These are phyloP conservation scores for Geranium brycei DNA, from an alignment of 345 rosid genomes.

Conservation along the genomic window DNA sequence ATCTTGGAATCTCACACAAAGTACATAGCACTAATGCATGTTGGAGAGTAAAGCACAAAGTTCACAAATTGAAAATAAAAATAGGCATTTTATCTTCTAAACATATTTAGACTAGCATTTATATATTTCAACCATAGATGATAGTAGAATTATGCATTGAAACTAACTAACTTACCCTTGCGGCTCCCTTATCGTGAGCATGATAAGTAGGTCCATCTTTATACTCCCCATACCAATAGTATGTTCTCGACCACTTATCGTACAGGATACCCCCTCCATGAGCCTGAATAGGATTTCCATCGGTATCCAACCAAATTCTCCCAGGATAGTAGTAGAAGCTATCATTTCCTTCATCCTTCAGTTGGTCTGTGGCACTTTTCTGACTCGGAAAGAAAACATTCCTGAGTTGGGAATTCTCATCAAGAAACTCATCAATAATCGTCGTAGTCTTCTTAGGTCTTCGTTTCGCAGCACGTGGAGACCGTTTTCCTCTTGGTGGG, in stretches of 20 bases:
- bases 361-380: constrained; percentile 50
- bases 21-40: neutral
- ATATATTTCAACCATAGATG: neutral
- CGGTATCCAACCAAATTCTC: constrained; percentile 80
- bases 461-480: constrained; percentile 74
- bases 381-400: constrained; percentile 63
- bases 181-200: constrained; percentile 61
- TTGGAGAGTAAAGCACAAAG: neutral
- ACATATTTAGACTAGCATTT: neutral
- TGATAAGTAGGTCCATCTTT: constrained; percentile 90
- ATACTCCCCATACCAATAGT: constrained; percentile 91
- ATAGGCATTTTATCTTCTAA: neutral
- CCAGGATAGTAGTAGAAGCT: constrained; percentile 53
- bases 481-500: constrained; percentile 67
- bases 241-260: constrained; percentile 41
- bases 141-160: constrained; percentile 2
- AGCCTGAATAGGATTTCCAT: constrained; percentile 87
- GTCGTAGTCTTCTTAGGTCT: constrained; percentile 62
- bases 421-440: constrained; percentile 82
- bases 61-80: neutral
- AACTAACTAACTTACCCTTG: constrained; percentile 48
- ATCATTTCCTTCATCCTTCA: constrained; percentile 37
- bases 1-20: neutral
- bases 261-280: constrained; percentile 82
- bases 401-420: constrained; percentile 77